phyloP scores from a whole-genome alignment of 169 alveolate genomes.

The Plasmodium chabaudi region DNA sequence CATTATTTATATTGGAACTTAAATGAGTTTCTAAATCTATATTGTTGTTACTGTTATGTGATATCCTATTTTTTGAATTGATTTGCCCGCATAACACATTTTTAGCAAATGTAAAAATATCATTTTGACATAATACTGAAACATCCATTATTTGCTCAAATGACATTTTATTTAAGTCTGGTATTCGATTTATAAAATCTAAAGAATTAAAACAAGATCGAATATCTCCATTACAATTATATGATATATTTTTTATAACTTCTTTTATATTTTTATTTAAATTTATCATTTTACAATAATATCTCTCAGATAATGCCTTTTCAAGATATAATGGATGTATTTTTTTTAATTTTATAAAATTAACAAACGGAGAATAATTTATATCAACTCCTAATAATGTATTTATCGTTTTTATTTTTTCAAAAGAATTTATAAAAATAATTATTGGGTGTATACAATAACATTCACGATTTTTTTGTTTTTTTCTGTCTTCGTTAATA shows the following conservation, averaged over 20 bases:
- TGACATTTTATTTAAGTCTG: slow-evolving; percentile 34
- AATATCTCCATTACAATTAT: slow-evolving; percentile 76
- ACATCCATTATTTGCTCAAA: slow-evolving; percentile 33
- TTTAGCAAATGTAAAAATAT: slow-evolving; percentile 64
- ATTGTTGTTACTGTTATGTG: not conserved
- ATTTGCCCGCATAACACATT: slow-evolving; percentile 41
- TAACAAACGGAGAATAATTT: slow-evolving; percentile 63
- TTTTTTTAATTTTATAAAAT: slow-evolving; percentile 68
- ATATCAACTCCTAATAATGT: slow-evolving; percentile 69
- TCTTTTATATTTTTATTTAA: slow-evolving; percentile 50
- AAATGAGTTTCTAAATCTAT: not conserved
- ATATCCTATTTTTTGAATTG: slow-evolving; percentile 5
- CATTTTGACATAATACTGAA: slow-evolving; percentile 51
- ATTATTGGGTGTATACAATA: slow-evolving; percentile 68
- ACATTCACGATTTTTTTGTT: slow-evolving; percentile 5
- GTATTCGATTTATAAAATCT: slow-evolving; percentile 64
- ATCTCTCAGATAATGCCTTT: slow-evolving; percentile 44
- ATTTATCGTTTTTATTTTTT: slow-evolving; percentile 61
- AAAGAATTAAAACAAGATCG: slow-evolving; percentile 71
- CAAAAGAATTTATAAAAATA: slow-evolving; percentile 67
- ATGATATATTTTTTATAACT: slow-evolving; percentile 14
- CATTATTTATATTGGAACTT: not conserved
- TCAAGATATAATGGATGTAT: slow-evolving; percentile 51
- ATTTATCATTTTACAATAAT: slow-evolving; percentile 62
- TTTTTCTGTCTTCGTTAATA: not conserved